Evolutionary conservation across 805 yeast genomes (phyloP).

Genomic region (Myxozyma mucilagina): DNA sequence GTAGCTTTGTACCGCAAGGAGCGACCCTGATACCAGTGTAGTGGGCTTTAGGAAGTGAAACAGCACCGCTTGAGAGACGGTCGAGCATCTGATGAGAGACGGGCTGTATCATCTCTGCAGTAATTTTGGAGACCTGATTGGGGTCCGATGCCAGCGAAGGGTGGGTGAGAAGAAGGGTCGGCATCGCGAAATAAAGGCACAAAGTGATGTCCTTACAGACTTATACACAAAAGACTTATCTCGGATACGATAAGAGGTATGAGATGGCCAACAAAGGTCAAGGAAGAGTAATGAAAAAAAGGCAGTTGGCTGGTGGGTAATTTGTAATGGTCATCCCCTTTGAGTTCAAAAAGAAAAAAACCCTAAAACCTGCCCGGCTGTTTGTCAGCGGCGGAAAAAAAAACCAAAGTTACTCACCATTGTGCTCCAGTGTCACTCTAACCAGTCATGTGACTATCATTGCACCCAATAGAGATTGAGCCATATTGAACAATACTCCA

Average conservation of each 20-base stretch:
- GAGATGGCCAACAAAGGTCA: background rate
- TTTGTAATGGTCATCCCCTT: background rate
- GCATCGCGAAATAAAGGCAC: constrained; percentile 2
- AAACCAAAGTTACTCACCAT: background rate
- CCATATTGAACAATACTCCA: background rate
- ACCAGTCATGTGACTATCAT: background rate
- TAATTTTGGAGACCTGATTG: constrained; percentile 13
- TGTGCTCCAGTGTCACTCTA: background rate
- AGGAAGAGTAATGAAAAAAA: background rate
- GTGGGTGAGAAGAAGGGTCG: constrained; percentile 28
- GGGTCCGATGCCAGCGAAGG: constrained; percentile 32
- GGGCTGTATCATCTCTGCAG: constrained; percentile 18
- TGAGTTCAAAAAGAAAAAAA: background rate
- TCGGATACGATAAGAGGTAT: background rate
- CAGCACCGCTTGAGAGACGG: constrained; percentile 40
- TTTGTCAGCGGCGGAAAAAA: constrained; percentile 1
- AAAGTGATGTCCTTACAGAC: background rate
- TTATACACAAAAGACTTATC: background rate
- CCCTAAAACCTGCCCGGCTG: constrained; percentile 1
- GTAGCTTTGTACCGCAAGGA: constrained; percentile 32
- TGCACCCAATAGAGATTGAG: background rate
- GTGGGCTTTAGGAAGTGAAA: constrained; percentile 36
- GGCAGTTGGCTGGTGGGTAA: background rate
- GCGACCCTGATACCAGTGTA: constrained; percentile 38
- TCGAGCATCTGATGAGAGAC: constrained; percentile 43